Conservation (phyloP, 1,284 basidiomycete species). For the Ceratobasidium sp. region DNA sequence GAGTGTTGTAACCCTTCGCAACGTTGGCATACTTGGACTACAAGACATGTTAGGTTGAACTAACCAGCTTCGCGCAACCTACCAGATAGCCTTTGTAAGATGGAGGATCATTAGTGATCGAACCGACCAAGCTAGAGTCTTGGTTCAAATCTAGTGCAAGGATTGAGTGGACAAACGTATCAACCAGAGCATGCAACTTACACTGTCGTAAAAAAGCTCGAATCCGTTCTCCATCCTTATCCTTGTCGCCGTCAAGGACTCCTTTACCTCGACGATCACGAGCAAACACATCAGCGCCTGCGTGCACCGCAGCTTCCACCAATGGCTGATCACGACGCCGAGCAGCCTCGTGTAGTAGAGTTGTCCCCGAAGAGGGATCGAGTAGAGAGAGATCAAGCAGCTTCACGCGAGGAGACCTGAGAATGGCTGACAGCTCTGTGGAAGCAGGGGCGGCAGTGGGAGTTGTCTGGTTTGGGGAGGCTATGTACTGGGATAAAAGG, state of each 20-base stretch:
- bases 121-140: conserved; percentile 74
- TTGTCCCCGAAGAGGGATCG: conserved; percentile 81
- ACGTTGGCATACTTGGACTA: conserved; percentile 90
- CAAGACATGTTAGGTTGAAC: conserved; percentile 41
- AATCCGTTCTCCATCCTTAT: conserved; percentile 82
- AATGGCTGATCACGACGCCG: conserved; percentile 83
- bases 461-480: conserved; percentile 65
- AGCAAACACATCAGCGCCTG: conserved; percentile 92
- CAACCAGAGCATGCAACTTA: conserved; percentile 57
- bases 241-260: conserved; percentile 73
- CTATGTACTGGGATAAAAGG: conserved; percentile 79
- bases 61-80: not conserved
- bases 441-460: conserved; percentile 64
- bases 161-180: conserved; percentile 1
- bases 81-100: conserved; percentile 79
- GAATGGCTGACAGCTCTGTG: conserved; percentile 63
- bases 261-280: conserved; percentile 84
- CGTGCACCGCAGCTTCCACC: conserved; percentile 85
- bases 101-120: conserved; percentile 68
- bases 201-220: conserved; percentile 88
- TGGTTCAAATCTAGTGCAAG: conserved; percentile 76
- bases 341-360: conserved; percentile 90
- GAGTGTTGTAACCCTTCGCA: conserved; percentile 88
- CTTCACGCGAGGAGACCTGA: conserved; percentile 72
- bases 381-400: conserved; percentile 77